Conservation (phyloP, 371 early-diverging fungal species). For the Sporodiniella umbellata region DNA sequence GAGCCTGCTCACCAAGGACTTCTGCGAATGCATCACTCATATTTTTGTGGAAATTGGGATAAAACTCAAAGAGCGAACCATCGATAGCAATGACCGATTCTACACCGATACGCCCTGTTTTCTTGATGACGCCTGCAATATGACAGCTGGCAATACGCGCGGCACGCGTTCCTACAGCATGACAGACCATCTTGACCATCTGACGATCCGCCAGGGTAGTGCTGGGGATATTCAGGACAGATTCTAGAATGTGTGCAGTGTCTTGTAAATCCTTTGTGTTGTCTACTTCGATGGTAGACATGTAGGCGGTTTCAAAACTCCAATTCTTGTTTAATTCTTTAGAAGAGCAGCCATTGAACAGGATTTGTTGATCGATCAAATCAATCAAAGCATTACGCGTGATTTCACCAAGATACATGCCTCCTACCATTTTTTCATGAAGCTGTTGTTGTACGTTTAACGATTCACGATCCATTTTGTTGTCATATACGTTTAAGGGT, state of each 20-base stretch:
- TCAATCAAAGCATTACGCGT: constrained; percentile 68
- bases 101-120: constrained; percentile 54
- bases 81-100: constrained; percentile 65
- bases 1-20: constrained; percentile 61
- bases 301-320: constrained; percentile 88
- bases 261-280: constrained; percentile 59
- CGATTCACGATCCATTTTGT: constrained; percentile 58
- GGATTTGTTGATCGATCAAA: constrained; percentile 50
- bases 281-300: constrained; percentile 89
- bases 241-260: constrained; percentile 75
- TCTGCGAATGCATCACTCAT: constrained; percentile 70
- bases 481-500: constrained; percentile 71
- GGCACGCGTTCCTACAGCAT: constrained; percentile 82
- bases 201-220: constrained; percentile 80
- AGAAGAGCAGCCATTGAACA: constrained; percentile 60
- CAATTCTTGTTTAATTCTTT: constrained; percentile 70
- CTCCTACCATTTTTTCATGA: constrained; percentile 84
- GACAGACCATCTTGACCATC: constrained; percentile 75
- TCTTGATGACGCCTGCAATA: constrained; percentile 73
- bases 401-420: constrained; percentile 83
- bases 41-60: constrained; percentile 82
- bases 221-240: constrained; percentile 57
- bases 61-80: constrained; percentile 89
- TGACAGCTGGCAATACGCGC: constrained; percentile 84
- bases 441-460: constrained; percentile 61